phyloP scores from a whole-genome alignment of 2,329 filamentous ascomycete genomes.

The Colletotrichum sp. region DNA sequence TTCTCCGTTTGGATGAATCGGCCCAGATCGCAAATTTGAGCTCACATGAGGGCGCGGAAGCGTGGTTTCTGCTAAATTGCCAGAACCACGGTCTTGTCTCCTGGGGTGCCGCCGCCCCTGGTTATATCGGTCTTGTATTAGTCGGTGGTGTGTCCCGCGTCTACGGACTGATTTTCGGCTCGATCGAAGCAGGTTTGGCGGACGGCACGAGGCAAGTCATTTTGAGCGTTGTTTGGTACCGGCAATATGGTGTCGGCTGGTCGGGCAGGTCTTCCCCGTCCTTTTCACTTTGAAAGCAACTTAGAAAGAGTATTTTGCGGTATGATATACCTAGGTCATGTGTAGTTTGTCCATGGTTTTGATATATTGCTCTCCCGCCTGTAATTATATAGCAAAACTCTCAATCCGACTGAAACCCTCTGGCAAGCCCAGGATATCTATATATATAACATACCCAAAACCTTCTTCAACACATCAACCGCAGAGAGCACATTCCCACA shows the following conservation, averaged over 20 bases:
- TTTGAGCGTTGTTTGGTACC: background rate
- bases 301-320: background rate
- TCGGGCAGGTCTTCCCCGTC: background rate
- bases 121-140: background rate
- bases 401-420: background rate
- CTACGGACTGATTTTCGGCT: background rate
- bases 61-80: background rate
- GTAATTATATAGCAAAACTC: background rate
- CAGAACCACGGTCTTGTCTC: background rate
- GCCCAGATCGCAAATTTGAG: background rate
- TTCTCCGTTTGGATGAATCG: background rate
- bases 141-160: background rate
- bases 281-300: background rate
- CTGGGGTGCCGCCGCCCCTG: background rate
- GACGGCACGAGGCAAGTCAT: background rate
- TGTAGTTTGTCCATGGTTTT: background rate
- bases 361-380: background rate
- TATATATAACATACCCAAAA: background rate
- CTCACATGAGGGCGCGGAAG: background rate
- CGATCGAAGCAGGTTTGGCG: background rate
- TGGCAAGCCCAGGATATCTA: background rate
- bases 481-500: too few species aligned
- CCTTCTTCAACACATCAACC: background rate
- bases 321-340: background rate
- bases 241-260: background rate